Evolutionary conservation across 2,329 filamentous ascomycete genomes (phyloP), one percentile per base, ranked within the genome.

Genomic region (Colletotrichum theobromicola): DNA sequence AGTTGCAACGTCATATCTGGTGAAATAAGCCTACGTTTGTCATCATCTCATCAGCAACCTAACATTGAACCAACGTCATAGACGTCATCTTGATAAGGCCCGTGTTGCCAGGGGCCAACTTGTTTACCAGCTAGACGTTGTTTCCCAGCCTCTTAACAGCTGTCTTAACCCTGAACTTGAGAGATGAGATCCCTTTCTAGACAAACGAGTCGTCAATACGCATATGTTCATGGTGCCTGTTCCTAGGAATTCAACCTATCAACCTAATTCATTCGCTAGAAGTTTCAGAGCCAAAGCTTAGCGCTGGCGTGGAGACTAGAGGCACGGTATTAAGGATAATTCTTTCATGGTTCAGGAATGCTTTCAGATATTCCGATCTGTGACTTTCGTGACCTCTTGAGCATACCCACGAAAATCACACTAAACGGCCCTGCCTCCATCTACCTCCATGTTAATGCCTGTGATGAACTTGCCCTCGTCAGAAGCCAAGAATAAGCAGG

Each of bases 391-490:
- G 42, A 21, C 12, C 10, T 50, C 42, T 13, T 50, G 42, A 21
- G 42, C 42, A 50, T 24, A 2, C 42, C n/a, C n/a, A 50, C 35
- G 12, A 2, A 61, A 12, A 12, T 24, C 50, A 26, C 26, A 18
- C 71, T 53, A 74, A 18, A 74, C 55, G 2, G 72, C 72, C 42
- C 72, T 65, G 5, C 72, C 72, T 10, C 72, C 72, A 58, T 74
- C 72, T 4, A 76, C 89, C 67, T 94, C 90, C 75, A 95, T 85
- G 76, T 93, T 93, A n/a, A 92, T 88, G 1, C 93, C 94, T 0
- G 93, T 94, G 76, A 95, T 90, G 78, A 95, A 95, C 4, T 86
- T 88, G 0, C 91, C 92, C 79, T 95, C 94, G 32, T 94, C 92
- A 74, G 92, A 94, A 3, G 92, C 92, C 60, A 95, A 82, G 80